phyloP scores from a whole-genome alignment of 768 basidiomycete species.

The Termitomyces sp. region DNA sequence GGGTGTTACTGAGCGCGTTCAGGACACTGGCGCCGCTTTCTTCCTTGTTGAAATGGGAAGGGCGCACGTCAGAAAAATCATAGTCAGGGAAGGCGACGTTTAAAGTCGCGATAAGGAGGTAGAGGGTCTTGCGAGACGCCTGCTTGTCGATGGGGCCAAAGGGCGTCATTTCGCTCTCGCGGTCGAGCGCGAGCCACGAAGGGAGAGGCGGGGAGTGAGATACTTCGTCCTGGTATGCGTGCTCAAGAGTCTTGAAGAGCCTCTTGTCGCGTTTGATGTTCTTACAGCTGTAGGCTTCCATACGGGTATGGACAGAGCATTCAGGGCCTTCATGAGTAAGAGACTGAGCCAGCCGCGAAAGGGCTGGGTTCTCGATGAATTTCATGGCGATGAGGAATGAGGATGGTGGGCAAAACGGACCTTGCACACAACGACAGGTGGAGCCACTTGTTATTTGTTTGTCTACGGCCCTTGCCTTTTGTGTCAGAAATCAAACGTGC shows the following conservation, averaged over 20 bases:
- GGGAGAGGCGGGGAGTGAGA: slow-evolving; percentile 84
- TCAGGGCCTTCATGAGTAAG: slow-evolving; percentile 86
- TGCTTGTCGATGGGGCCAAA: slow-evolving; percentile 91
- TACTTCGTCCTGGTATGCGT: slow-evolving; percentile 77
- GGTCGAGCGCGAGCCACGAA: slow-evolving; percentile 70
- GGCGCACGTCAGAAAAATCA: slow-evolving; percentile 91
- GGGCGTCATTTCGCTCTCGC: slow-evolving; percentile 75
- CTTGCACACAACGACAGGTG: neutral
- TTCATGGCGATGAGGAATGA: slow-evolving; percentile 58
- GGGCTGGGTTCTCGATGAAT: slow-evolving; percentile 82
- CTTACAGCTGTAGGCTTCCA: slow-evolving; percentile 98
- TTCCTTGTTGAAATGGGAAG: slow-evolving; percentile 87
- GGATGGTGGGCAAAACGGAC: neutral
- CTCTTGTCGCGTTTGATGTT: slow-evolving; percentile 96
- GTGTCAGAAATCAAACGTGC: neutral
- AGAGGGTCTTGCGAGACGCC: slow-evolving; percentile 85
- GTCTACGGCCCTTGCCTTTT: slow-evolving; percentile 1
- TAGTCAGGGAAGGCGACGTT: slow-evolving; percentile 98
- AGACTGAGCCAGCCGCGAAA: slow-evolving; percentile 72
- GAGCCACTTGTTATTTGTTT: slow-evolving; percentile 5
- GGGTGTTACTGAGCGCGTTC: slow-evolving; percentile 80
- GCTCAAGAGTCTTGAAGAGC: slow-evolving; percentile 90
- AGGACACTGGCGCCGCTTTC: slow-evolving; percentile 77
- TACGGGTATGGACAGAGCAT: slow-evolving; percentile 85
- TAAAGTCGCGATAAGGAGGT: slow-evolving; percentile 93